phyloP scores from a whole-genome alignment of 495 filamentous ascomycete genomes.

The Penicillium antarcticum region DNA sequence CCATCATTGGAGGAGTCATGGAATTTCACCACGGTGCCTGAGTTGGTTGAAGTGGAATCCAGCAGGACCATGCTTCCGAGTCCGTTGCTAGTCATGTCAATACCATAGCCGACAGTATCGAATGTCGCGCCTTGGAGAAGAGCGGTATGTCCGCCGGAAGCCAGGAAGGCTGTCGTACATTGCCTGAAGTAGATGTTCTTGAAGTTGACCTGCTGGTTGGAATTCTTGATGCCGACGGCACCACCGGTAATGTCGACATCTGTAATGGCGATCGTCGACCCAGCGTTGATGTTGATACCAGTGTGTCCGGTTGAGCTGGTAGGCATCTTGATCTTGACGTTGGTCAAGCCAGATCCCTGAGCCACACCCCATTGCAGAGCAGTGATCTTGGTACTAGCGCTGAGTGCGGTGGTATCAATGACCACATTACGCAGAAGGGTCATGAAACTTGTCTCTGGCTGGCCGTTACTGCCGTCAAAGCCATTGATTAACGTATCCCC shows the following conservation, averaged over 20 bases:
- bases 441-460: constrained; percentile 37
- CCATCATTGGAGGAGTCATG: constrained; percentile 35
- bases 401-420: constrained; percentile 32
- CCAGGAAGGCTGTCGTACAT: constrained; percentile 31
- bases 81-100: constrained; percentile 26
- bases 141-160: constrained; percentile 30
- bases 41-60: constrained; percentile 39
- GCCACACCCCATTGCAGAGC: constrained; percentile 62
- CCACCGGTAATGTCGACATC: constrained; percentile 47
- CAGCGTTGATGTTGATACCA: constrained; percentile 35
- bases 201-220: constrained; percentile 50
- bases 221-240: constrained; percentile 40
- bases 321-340: constrained; percentile 67
- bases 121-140: constrained; percentile 35
- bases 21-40: constrained; percentile 48
- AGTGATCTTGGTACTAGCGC: constrained; percentile 25
- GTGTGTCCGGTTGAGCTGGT: constrained; percentile 51
- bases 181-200: constrained; percentile 42
- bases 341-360: constrained; percentile 65
- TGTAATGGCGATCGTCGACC: constrained; percentile 41
- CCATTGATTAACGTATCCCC: constrained; percentile 25
- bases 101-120: constrained; percentile 23
- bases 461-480: constrained; percentile 23
- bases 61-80: constrained; percentile 54
- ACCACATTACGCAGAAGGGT: constrained; percentile 36